phyloP scores from a whole-genome alignment of 345 rosid species.

The Populus ilicifolia region DNA sequence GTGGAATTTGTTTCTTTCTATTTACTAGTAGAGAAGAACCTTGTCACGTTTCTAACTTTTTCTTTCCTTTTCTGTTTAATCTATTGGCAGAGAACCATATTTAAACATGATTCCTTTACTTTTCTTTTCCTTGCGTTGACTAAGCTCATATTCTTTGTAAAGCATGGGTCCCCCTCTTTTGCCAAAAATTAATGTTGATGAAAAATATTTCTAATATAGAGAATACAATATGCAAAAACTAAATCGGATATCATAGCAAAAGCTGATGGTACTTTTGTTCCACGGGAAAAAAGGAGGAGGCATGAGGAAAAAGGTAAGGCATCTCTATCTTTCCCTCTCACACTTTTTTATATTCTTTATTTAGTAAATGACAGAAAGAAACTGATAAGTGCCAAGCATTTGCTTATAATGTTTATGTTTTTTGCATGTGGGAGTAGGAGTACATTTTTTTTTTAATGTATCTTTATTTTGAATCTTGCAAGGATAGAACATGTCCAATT shows the following conservation, averaged over 20 bases:
- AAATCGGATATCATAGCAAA: slow-evolving; percentile 90
- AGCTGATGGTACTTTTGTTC: slow-evolving; percentile 98
- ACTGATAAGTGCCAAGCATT: not conserved
- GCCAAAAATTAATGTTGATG: not conserved
- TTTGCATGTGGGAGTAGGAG: not conserved
- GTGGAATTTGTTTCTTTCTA: not conserved
- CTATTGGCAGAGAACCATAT: not conserved
- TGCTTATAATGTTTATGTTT: not conserved
- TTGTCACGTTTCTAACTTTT: not conserved
- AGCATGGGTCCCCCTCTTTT: not conserved
- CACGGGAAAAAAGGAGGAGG: slow-evolving; percentile 88
- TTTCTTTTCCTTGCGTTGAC: not conserved
- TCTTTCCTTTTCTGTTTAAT: not conserved
- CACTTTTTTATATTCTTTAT: not conserved
- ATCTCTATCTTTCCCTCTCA: not conserved
- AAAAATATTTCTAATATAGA: slow-evolving; percentile 38
- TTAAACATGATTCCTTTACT: not conserved
- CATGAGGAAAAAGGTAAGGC: slow-evolving; percentile 83
- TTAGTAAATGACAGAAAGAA: not conserved
- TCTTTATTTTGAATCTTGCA: not conserved
- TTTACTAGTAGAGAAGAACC: not conserved
- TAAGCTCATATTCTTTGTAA: not conserved
- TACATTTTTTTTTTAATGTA: not conserved
- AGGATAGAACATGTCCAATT: not conserved
- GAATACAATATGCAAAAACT: slow-evolving; percentile 88